phyloP scores from a whole-genome alignment of 495 filamentous ascomycete genomes.

The Emericellopsis terricola region DNA sequence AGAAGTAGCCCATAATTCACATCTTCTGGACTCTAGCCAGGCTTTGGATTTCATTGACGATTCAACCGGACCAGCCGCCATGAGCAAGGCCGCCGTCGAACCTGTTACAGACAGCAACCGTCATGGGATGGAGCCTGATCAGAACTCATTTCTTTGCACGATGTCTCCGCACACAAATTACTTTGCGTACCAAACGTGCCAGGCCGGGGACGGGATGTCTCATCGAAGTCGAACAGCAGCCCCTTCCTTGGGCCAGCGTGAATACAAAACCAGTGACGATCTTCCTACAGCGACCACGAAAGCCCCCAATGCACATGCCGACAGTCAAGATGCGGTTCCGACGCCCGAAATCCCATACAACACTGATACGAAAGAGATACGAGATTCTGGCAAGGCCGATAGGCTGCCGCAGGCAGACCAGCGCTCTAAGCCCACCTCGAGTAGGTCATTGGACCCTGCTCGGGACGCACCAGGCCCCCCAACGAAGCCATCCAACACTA shows the following conservation, averaged over 20 bases:
- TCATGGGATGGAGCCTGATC: background rate
- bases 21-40: background rate
- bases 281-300: background rate
- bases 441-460: background rate
- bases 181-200: background rate
- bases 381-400: too few relatives aligned
- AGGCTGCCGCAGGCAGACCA: too few relatives aligned
- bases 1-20: constrained; percentile 8
- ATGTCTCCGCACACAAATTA: too few relatives aligned
- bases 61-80: background rate
- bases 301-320: background rate
- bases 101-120: background rate
- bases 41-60: too few relatives aligned
- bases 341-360: too few relatives aligned
- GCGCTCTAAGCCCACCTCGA: background rate
- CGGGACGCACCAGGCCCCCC: constrained; percentile 1
- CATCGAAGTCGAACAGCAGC: too few relatives aligned
- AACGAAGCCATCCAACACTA: constrained; percentile 4
- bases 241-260: background rate
- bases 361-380: background rate
- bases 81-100: background rate
- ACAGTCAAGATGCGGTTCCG: too few relatives aligned
- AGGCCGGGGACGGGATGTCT: background rate
- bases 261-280: background rate
- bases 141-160: background rate